Evolutionary conservation across 2,329 filamentous ascomycete species (phyloP).

Genomic region (Alternaria longipes): DNA sequence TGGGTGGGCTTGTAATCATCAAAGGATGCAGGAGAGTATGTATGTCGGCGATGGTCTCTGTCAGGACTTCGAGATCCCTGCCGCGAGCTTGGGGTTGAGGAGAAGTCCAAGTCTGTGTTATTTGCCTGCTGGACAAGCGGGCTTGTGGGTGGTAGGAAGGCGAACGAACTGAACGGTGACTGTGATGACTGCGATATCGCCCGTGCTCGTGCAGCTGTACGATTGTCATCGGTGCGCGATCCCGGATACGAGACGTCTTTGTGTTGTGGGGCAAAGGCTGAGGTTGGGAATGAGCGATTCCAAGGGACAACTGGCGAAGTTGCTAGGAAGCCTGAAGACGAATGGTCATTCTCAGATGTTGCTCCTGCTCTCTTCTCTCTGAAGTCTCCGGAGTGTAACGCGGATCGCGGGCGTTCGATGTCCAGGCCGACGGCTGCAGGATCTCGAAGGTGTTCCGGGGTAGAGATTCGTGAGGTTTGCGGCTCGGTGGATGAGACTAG

Average conservation of each 20-base stretch:
- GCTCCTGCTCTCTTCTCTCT: conserved; percentile 56
- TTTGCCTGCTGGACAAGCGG: conserved; percentile 89
- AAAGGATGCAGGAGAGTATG: conserved; percentile 71
- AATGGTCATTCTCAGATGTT: conserved; percentile 19
- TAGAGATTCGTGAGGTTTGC: conserved; percentile 43
- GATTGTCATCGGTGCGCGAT: conserved; percentile 28
- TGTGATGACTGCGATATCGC: conserved; percentile 67
- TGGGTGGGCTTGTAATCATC: conserved; percentile 59
- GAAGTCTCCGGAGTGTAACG: conserved; percentile 71
- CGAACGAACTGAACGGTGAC: conserved; percentile 80
- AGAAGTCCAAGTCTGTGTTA: conserved; percentile 77
- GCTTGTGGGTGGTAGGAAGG: conserved; percentile 88
- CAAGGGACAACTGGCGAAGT: conserved; percentile 68
- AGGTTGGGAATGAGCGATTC: conserved; percentile 59
- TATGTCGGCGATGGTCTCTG: conserved; percentile 71
- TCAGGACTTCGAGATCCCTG: conserved; percentile 56
- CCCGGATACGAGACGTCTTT: conserved; percentile 28
- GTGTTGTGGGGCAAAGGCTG: conserved; percentile 38
- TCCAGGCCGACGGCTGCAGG: conserved; percentile 54
- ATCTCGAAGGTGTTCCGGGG: conserved; percentile 39
- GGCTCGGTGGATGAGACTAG: conserved; percentile 49
- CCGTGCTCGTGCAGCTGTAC: conserved; percentile 52
- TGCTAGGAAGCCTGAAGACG: conserved; percentile 38
- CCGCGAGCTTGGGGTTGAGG: conserved; percentile 54
- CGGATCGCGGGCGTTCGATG: conserved; percentile 84